phyloP scores from a whole-genome alignment of 164 flowering plant species.

The grape (Vitis vinifera) region DNA sequence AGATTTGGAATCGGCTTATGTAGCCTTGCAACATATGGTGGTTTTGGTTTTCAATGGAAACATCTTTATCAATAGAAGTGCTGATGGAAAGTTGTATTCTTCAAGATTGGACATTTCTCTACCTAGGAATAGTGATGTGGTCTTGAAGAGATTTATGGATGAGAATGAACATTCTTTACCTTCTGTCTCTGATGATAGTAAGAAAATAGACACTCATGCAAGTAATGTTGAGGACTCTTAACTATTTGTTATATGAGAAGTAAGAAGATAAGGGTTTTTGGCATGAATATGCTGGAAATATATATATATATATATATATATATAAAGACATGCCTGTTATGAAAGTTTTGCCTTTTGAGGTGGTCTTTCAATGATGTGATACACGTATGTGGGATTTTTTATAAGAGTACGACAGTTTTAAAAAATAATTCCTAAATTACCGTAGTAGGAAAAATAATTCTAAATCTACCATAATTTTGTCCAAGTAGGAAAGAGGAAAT shows the following conservation, averaged over 20 bases:
- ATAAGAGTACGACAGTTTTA: too few relatives aligned
- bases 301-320: background rate
- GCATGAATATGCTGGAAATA: constrained; percentile 8
- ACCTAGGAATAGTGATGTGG: constrained; percentile 31
- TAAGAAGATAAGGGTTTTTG: constrained; percentile 3
- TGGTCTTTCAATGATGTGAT: constrained; percentile 72
- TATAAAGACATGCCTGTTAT: constrained; percentile 17
- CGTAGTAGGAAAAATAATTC: too few relatives aligned
- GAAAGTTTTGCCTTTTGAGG: constrained; percentile 37
- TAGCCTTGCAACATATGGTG: constrained; percentile 69
- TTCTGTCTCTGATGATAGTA: background rate
- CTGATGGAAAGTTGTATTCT: constrained; percentile 29
- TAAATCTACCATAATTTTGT: too few relatives aligned
- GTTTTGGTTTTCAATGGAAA: constrained; percentile 36
- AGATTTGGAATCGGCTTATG: constrained; percentile 67
- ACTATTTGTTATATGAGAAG: constrained; percentile 12
- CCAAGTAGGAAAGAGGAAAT: too few relatives aligned
- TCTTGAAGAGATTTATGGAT: constrained; percentile 9
- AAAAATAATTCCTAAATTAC: too few relatives aligned
- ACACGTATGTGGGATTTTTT: constrained; percentile 43
- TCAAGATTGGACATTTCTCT: constrained; percentile 69
- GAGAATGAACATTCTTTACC: constrained; percentile 16
- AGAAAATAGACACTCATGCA: too few relatives aligned
- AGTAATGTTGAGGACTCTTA: background rate
- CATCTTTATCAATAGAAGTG: constrained; percentile 18